These are phyloP conservation scores for Xylaria palmicola DNA, from an alignment of 495 filamentous ascomycete genomes.

Conservation along the genomic window DNA sequence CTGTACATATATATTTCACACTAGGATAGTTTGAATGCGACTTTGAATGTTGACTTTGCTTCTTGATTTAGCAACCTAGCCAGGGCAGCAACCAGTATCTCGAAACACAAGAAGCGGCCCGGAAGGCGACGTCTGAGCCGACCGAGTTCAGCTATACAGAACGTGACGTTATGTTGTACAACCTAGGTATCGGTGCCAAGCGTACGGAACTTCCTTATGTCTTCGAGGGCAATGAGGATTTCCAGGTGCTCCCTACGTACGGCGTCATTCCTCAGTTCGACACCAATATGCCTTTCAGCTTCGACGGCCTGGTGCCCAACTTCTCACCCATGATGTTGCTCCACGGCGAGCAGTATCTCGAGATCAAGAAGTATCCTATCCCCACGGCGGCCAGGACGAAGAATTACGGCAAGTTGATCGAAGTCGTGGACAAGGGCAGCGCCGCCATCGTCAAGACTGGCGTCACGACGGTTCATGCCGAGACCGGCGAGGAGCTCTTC, in stretches of 20 bases:
- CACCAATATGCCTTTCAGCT: conserved; percentile 74
- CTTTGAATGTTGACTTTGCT: conserved; percentile 30
- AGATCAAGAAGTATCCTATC: conserved; percentile 91
- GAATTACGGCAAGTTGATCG: conserved; percentile 82
- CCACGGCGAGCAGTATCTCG: conserved; percentile 98
- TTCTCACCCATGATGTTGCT: conserved; percentile 99
- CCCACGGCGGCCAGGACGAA: conserved; percentile 80
- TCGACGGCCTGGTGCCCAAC: conserved; percentile 84
- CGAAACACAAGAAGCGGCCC: conserved; percentile 73
- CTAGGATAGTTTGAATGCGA: conserved; percentile 31
- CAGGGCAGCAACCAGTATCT: conserved; percentile 51
- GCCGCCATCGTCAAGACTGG: conserved; percentile 83
- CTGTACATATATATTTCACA: conserved; percentile 20
- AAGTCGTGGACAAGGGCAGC: conserved; percentile 93
- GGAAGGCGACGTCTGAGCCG: conserved; percentile 67
- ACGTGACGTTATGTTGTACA: conserved; percentile 90
- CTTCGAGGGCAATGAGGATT: conserved; percentile 84
- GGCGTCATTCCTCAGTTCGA: conserved; percentile 93
- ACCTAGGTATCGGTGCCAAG: conserved; percentile 92
- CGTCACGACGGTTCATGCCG: conserved; percentile 72
- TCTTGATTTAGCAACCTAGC: conserved; percentile 32
- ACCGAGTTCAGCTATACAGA: conserved; percentile 81
- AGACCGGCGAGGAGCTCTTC: conserved; percentile 87
- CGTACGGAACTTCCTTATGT: conserved; percentile 84
- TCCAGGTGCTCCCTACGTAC: conserved; percentile 91